Base-by-base conservation (phyloP, 768 basidiomycete genomes). In the Rickenella mellea region DNA sequence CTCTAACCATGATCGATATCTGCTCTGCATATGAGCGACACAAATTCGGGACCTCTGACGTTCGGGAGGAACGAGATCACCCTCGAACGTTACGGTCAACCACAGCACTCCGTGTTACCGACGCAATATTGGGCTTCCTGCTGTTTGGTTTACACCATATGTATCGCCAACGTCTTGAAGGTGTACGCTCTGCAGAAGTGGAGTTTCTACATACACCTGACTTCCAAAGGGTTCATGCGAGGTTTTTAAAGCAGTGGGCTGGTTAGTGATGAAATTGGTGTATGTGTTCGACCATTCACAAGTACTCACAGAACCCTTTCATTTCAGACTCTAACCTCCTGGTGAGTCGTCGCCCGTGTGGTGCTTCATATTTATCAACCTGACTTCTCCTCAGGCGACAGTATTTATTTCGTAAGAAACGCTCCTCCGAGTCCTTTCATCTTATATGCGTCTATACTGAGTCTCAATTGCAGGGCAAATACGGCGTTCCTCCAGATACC, bases 231-330 rank as follows among this genome's bases (percentile, higher is more conserved):
- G 27, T 56, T 33, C 43, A 56, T 39, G 39, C 43, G 21, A 50
- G 45, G 4, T 44, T 58, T 32, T 29, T 58, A 39, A 42, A 39
- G 0, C 55, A 57, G 40, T 58, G 55, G 53, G 51, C 51, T 6
- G 56, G 56, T 57, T 21, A 41, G 53, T 40, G 26, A 2, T 26
- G n/a, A n/a, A n/a, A n/a, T n/a, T n/a, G n/a, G n/a, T n/a, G n/a
- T n/a, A n/a, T n/a, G n/a, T n/a, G n/a, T n/a, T n/a, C n/a, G n/a
- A n/a, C n/a, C n/a, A n/a, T n/a, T n/a, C n/a, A n/a, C n/a, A n/a
- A n/a, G 19, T n/a, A n/a, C n/a, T n/a, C n/a, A n/a, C n/a, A n/a
- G n/a, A n/a, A n/a, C n/a, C n/a, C n/a, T n/a, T n/a, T n/a, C n/a
- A n/a, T n/a, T n/a, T n/a, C n/a, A n/a, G n/a, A n/a, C n/a, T n/a